These are phyloP conservation scores for Lablab purpureus DNA, from an alignment of 306 rosid genomes.

Conservation along the genomic window DNA sequence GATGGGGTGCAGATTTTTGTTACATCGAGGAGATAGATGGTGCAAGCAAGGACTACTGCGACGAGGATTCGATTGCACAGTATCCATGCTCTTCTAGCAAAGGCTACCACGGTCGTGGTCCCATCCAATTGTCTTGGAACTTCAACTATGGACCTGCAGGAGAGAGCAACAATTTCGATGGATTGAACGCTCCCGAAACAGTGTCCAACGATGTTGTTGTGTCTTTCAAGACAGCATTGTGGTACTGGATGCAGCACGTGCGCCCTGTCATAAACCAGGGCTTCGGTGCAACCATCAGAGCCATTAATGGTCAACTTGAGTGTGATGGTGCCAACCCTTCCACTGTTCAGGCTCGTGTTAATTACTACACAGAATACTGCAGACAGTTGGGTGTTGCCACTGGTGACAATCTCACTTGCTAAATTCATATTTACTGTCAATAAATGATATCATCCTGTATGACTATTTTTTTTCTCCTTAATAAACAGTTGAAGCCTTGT, in stretches of 20 bases:
- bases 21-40: slow-evolving; percentile 78
- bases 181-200: slow-evolving; percentile 65
- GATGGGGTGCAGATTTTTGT: slow-evolving; percentile 60
- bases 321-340: slow-evolving; percentile 64
- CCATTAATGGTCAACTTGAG: slow-evolving; percentile 75
- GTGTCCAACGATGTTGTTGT: slow-evolving; percentile 63
- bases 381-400: slow-evolving; percentile 64
- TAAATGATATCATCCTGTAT: not conserved
- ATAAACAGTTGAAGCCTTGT: not conserved
- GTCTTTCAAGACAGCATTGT: slow-evolving; percentile 73
- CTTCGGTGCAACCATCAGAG: slow-evolving; percentile 78
- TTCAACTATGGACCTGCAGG: slow-evolving; percentile 81
- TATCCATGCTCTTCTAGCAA: slow-evolving; percentile 71
- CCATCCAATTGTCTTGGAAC: slow-evolving; percentile 80
- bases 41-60: slow-evolving; percentile 71
- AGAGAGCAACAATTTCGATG: slow-evolving; percentile 62
- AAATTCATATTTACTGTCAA: not conserved
- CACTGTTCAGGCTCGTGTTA: slow-evolving; percentile 58
- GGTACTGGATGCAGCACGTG: slow-evolving; percentile 79
- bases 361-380: slow-evolving; percentile 63
- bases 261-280: slow-evolving; percentile 67
- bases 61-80: slow-evolving; percentile 51
- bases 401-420: slow-evolving; percentile 74
- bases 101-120: slow-evolving; percentile 78
- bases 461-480: not conserved